phyloP scores from a whole-genome alignment of 208 protist genomes.

The Leishmania braziliensis region DNA sequence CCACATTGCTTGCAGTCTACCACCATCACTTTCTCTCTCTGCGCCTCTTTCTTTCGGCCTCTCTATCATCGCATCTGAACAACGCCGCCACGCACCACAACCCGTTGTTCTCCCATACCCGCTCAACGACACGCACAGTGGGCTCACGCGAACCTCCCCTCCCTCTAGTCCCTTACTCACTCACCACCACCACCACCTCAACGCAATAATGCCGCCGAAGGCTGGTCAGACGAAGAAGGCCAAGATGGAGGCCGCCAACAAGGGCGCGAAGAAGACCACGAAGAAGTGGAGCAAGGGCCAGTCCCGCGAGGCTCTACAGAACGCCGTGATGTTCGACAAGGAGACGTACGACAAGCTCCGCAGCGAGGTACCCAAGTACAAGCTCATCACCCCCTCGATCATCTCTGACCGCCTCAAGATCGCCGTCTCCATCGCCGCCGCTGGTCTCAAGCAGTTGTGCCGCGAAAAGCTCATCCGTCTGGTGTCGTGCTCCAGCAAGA shows the following conservation, averaged over 20 bases:
- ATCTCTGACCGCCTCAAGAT: slow-evolving; percentile 92
- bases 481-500: slow-evolving; percentile 78
- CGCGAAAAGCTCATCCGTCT: slow-evolving; percentile 80
- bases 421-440: slow-evolving; percentile 80
- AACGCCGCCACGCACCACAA: neutral
- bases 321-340: slow-evolving; percentile 93
- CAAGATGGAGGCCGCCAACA: slow-evolving; percentile 72
- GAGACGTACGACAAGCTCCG: slow-evolving; percentile 83
- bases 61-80: neutral
- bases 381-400: slow-evolving; percentile 91
- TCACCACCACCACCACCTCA: neutral
- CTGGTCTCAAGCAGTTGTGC: slow-evolving; percentile 89
- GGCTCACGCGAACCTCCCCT: slow-evolving; percentile 32
- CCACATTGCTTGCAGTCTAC: neutral
- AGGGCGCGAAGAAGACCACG: slow-evolving; percentile 83
- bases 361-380: slow-evolving; percentile 92
- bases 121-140: slow-evolving; percentile 9
- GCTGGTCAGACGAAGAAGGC: slow-evolving; percentile 69
- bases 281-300: slow-evolving; percentile 95
- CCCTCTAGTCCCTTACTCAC: slow-evolving; percentile 7
- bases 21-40: neutral
- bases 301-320: slow-evolving; percentile 89
- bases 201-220: slow-evolving; percentile 65
- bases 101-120: neutral
- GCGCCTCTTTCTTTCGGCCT: neutral